These are phyloP conservation scores for Deinandra increscens DNA, from an alignment of 129 eudicot genomes.

Conservation along the genomic window DNA sequence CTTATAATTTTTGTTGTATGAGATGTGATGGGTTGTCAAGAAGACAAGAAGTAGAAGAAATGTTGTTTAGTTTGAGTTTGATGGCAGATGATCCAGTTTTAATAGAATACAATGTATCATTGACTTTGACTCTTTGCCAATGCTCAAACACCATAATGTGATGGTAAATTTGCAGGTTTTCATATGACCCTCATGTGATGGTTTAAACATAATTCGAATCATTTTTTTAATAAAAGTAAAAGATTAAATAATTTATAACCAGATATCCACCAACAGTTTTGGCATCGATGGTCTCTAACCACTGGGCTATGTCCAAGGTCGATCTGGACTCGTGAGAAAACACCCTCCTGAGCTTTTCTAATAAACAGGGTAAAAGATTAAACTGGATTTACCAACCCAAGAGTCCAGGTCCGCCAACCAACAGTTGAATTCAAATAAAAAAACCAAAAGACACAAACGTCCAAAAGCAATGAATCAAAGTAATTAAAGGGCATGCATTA, in stretches of 20 bases:
- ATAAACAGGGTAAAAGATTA: no score
- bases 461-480: slow-evolving; percentile 6
- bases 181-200: neutral
- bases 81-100: slow-evolving; percentile 5
- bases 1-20: slow-evolving; percentile 17
- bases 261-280: no score
- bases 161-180: slow-evolving; percentile 21
- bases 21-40: neutral
- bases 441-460: neutral
- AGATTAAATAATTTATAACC: no score
- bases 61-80: slow-evolving; percentile 15
- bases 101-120: slow-evolving; percentile 15
- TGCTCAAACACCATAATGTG: slow-evolving; percentile 17
- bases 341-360: no score
- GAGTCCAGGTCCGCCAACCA: no score
- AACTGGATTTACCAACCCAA: no score
- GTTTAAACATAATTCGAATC: no score
- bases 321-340: no score
- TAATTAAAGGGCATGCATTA: slow-evolving; percentile 19
- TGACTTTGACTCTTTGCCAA: slow-evolving; percentile 11
- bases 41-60: slow-evolving; percentile 22
- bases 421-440: no score
- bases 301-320: no score
- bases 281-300: no score
- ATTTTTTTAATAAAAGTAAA: no score